Base-by-base conservation (phyloP, 1,284 basidiomycete species). In the Moesziomyces parantarcticus region DNA sequence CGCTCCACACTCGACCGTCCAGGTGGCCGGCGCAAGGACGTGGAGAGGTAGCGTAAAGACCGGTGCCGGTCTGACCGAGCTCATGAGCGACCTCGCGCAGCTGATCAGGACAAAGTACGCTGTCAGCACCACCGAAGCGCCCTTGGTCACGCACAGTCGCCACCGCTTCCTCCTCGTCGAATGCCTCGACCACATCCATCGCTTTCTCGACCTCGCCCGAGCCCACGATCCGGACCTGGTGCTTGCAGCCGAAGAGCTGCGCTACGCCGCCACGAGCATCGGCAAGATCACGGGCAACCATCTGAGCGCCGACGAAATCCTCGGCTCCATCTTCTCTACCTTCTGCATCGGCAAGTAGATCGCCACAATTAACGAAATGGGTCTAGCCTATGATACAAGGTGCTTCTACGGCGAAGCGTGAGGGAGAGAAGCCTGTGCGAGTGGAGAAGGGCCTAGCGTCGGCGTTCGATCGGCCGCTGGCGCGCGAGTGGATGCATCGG, bases 191-290 rank as follows among this genome's bases (percentile, higher is more conserved):
- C 89, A 90, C 1, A 92, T 93, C 18, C n/a, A 42, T 6, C 20
- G 22, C 1, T 72, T 72, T 10, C 46, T 48, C n/a, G 6, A 10
- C 7, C 29, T 58, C 0, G 62, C 53, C 78, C 84, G 90, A 5
- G 82, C 90, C 36, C n/a, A 32, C n/a, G 25, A 46, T 14, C 22
- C 55, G 13, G 90, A 92, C 60, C 85, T 93, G 5, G 92, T 94
- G 2, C 83, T 92, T 11, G 92, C 89, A 3, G 92, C 92, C 0
- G 93, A 95, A 82, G 92, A 93, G 79, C 86, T 95, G 39, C 88
- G 93, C 21, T 92, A 92, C 80, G 93, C 92, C 3, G 90, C 91
- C 0, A 88, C 88, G 58, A 89, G 91, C 7, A 87, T 95, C n/a
- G 92, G 92, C 1, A 89, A 89, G 61, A 88, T 94, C 18, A 90